These are phyloP conservation scores for Emmonsia crescens DNA, from an alignment of 2,329 filamentous ascomycete genomes.

Conservation along the genomic window DNA sequence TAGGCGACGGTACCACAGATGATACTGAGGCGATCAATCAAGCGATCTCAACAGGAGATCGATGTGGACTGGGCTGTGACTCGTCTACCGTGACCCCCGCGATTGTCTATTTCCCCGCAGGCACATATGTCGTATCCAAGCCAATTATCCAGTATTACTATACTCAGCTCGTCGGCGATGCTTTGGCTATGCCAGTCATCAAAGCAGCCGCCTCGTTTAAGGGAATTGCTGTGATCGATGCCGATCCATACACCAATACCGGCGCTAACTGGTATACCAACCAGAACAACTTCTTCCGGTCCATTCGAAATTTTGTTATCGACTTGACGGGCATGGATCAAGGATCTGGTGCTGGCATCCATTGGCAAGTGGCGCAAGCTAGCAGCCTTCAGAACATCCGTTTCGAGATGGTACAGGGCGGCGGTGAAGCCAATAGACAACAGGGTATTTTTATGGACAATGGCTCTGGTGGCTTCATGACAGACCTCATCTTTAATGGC, in stretches of 20 bases:
- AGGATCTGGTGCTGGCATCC: slow-evolving; percentile 55
- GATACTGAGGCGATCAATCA: slow-evolving; percentile 82
- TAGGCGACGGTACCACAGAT: slow-evolving; percentile 58
- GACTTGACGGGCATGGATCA: slow-evolving; percentile 51
- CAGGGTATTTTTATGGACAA: slow-evolving; percentile 78
- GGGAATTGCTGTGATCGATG: slow-evolving; percentile 82
- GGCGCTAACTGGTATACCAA: slow-evolving; percentile 69
- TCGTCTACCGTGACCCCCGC: slow-evolving; percentile 75
- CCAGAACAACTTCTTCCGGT: slow-evolving; percentile 74
- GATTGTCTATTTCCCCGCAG: slow-evolving; percentile 82
- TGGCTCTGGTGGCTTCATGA: slow-evolving; percentile 74
- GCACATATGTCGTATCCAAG: slow-evolving; percentile 69
- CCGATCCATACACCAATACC: slow-evolving; percentile 64
- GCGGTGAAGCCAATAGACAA: slow-evolving; percentile 54
- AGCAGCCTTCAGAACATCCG: slow-evolving; percentile 67
- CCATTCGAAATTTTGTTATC: slow-evolving; percentile 71
- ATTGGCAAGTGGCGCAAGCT: slow-evolving; percentile 79
- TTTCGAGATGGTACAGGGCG: slow-evolving; percentile 59
- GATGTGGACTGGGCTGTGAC: slow-evolving; percentile 73
- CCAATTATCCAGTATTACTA: slow-evolving; percentile 81
- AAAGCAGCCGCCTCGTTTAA: slow-evolving; percentile 61
- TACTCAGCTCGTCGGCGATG: slow-evolving; percentile 83
- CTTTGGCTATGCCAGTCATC: slow-evolving; percentile 58
- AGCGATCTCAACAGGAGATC: slow-evolving; percentile 64
- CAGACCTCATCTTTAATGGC: slow-evolving; percentile 72